Evolutionary conservation across 306 rosid species (phyloP).

Genomic region (Prunus campanulata): DNA sequence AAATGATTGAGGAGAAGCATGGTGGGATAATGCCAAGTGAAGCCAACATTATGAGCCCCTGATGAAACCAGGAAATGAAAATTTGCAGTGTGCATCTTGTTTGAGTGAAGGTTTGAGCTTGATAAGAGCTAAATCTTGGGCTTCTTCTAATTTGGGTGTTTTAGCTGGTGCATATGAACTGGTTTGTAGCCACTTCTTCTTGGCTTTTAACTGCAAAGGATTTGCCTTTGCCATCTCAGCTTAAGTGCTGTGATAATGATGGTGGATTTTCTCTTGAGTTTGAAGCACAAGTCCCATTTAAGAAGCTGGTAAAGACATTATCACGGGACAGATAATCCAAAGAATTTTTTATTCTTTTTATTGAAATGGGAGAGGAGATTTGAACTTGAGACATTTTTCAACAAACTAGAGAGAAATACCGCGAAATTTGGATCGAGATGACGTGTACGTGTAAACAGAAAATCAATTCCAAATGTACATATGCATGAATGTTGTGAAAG

Average conservation of each 20-base stretch:
- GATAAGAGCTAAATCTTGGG: neutral
- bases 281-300: neutral
- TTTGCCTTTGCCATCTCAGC: too few relatives aligned
- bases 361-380: neutral
- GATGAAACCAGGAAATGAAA: neutral
- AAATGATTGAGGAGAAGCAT: conserved; percentile 10
- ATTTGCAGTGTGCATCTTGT: neutral
- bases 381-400: too few relatives aligned
- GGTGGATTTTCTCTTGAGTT: neutral
- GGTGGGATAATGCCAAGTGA: neutral
- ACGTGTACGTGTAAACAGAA: too few relatives aligned
- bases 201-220: neutral
- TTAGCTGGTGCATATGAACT: neutral
- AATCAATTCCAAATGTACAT: too few relatives aligned
- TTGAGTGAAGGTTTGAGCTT: neutral
- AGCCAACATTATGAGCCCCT: neutral
- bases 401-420: too few relatives aligned
- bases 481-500: too few relatives aligned
- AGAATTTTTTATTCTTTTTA: too few relatives aligned
- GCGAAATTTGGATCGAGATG: too few relatives aligned
- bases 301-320: neutral
- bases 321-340: neutral
- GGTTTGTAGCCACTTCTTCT: neutral
- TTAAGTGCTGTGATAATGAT: too few relatives aligned
- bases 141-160: neutral